phyloP scores from a whole-genome alignment of 108 stramenopile species.

The Skeletonema marinoi region DNA sequence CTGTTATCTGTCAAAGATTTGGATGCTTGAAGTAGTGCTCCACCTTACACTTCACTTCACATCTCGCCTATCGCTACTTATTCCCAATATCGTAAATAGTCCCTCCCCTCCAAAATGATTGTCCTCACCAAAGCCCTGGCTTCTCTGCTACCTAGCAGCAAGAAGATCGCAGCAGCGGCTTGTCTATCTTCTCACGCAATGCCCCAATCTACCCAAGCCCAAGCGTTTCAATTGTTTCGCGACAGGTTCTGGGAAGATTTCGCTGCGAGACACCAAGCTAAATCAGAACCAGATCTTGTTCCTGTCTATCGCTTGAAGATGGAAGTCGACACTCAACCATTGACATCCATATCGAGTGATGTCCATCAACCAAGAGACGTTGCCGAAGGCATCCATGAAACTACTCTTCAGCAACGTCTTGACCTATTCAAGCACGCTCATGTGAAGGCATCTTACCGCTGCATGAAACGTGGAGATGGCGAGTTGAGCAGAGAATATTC shows the following conservation, averaged over 20 bases:
- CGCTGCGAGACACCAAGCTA: background rate
- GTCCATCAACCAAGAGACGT: background rate
- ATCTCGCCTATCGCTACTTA: too few species aligned
- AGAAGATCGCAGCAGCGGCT: background rate
- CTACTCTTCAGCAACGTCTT: background rate
- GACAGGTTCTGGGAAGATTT: background rate
- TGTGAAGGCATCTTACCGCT: constrained; percentile 9
- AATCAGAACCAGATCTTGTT: background rate
- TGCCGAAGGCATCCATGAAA: background rate
- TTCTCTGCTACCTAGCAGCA: background rate
- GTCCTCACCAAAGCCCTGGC: background rate
- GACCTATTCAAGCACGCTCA: constrained; percentile 30
- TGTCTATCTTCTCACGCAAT: background rate
- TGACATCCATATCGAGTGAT: background rate
- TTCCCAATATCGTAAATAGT: too few species aligned
- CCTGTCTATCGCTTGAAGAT: background rate
- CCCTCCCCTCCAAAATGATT: too few species aligned
- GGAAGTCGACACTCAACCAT: background rate
- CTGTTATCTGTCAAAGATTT: too few species aligned
- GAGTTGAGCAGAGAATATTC: background rate
- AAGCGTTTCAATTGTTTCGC: background rate
- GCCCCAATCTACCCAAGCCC: background rate
- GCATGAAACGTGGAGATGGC: constrained; percentile 14
- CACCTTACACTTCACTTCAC: too few species aligned
- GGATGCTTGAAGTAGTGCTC: too few species aligned